Evolutionary conservation across 371 early-diverging fungal genomes (phyloP), one percentile per base, ranked within the genome.

Genomic region (Mortierella sp.): DNA sequence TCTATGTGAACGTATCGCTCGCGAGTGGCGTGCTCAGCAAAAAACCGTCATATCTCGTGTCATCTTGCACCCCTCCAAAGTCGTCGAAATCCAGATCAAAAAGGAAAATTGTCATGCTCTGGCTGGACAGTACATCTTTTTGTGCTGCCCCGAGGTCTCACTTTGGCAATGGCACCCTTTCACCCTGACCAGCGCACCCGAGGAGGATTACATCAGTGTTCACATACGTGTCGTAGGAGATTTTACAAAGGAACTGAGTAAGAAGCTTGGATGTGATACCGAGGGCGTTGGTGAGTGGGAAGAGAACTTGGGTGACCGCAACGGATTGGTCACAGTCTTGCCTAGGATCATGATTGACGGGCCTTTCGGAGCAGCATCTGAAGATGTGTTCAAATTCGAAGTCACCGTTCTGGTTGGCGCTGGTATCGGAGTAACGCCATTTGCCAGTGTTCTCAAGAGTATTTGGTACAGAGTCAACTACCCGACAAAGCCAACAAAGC

Each of bases 151-250:
- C 50, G 92, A 85, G 77, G 88, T 91, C 61, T 87, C 82, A 36
- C 82, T 76, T 32, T 88, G 72, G 81, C 88, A 96, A 74, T 96
- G 94, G 94, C 96, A 96, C 80, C 96, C 96, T 19, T 96, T 96
- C 83, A 96, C 96, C n/a, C 82, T 96, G 62, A 95, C 96, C 28
- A 93, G 91, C 32, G 92, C 94, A 19, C 95, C 95, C 3, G 90
- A 93, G 71, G 95, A 96, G 67, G 91, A 90, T 63, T 93, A 90
- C 73, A 68, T 95, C 41, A 91, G 92, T 15, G 84, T 96, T 19
- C 96, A 95, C 78, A 94, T 96, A 63, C 90, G 94, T 79, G 87
- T 92, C 13, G 92, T 88, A 19, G 96, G 95, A 40, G 94, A 93
- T 84, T 96, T 94, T 89, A 96, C 96, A 13, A 86, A 86, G 40